Conservation (phyloP, 495 filamentous ascomycete species). For the Podospora sp. region DNA sequence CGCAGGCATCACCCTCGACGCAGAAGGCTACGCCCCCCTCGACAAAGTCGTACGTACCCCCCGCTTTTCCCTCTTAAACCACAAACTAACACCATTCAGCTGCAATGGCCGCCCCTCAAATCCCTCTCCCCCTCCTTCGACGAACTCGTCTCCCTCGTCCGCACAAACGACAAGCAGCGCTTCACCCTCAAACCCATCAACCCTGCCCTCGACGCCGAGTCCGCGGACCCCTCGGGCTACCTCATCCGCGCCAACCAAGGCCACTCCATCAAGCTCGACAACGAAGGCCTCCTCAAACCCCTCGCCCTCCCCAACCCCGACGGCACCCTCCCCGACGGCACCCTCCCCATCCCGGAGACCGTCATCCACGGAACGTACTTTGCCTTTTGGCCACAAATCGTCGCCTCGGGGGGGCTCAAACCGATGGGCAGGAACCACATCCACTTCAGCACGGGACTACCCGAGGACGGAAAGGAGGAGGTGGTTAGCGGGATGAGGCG, state of each 20-base stretch:
- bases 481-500: constrained; percentile 87
- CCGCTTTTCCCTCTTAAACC: not conserved
- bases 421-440: constrained; percentile 83
- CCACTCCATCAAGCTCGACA: constrained; percentile 72
- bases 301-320: constrained; percentile 51
- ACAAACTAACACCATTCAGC: constrained; percentile 44
- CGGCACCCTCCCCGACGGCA: constrained; percentile 16
- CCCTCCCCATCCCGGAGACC: constrained; percentile 53
- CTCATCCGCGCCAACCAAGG: constrained; percentile 95
- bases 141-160: constrained; percentile 73
- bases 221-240: constrained; percentile 63
- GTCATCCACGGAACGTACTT: constrained; percentile 91
- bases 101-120: constrained; percentile 69
- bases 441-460: constrained; percentile 77
- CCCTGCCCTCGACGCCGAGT: constrained; percentile 26
- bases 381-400: constrained; percentile 70
- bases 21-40: constrained; percentile 78
- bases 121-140: constrained; percentile 69
- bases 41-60: constrained; percentile 69
- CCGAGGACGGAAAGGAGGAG: constrained; percentile 42
- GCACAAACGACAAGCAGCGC: constrained; percentile 84
- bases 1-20: constrained; percentile 74
- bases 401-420: constrained; percentile 71
- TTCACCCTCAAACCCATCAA: constrained; percentile 61
- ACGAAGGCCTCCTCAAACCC: constrained; percentile 66